Conservation (phyloP, 75 land plant genomes). For the Larix kaempferi region DNA sequence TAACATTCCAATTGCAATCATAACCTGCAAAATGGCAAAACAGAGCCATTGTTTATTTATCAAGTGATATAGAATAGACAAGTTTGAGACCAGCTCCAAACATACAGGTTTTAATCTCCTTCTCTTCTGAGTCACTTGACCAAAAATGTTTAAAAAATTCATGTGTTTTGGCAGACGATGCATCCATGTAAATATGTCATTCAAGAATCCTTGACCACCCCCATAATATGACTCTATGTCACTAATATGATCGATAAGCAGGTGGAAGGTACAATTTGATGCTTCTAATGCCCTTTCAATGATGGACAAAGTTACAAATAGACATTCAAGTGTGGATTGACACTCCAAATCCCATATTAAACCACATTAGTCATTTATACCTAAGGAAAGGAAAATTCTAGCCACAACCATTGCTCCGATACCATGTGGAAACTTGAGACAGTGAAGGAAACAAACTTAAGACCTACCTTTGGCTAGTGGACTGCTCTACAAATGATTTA, state of each 20-base stretch:
- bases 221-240: conserved; percentile 78
- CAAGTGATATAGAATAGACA: conserved; percentile 65
- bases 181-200: conserved; percentile 91
- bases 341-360: too few relatives aligned
- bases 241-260: conserved; percentile 47
- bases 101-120: conserved; percentile 27
- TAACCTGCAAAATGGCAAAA: conserved; percentile 68
- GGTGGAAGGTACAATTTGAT: conserved; percentile 69
- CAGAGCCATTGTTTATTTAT: conserved; percentile 74
- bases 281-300: conserved; percentile 80
- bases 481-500: too few relatives aligned
- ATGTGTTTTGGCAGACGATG: conserved; percentile 69
- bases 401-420: too few relatives aligned
- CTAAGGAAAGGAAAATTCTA: too few relatives aligned
- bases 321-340: too few relatives aligned
- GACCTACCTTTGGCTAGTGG: too few relatives aligned
- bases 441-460: too few relatives aligned
- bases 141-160: conserved; percentile 76
- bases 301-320: too few relatives aligned
- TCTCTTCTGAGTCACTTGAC: conserved; percentile 55
- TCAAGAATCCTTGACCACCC: conserved; percentile 92
- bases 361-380: too few relatives aligned
- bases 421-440: too few relatives aligned
- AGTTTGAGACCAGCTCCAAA: conserved; percentile 59
- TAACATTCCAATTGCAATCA: conserved; percentile 79